Evolutionary conservation across 1,139 yeast genomes (phyloP).

Genomic region (Schwanniomyces etchellsii): DNA sequence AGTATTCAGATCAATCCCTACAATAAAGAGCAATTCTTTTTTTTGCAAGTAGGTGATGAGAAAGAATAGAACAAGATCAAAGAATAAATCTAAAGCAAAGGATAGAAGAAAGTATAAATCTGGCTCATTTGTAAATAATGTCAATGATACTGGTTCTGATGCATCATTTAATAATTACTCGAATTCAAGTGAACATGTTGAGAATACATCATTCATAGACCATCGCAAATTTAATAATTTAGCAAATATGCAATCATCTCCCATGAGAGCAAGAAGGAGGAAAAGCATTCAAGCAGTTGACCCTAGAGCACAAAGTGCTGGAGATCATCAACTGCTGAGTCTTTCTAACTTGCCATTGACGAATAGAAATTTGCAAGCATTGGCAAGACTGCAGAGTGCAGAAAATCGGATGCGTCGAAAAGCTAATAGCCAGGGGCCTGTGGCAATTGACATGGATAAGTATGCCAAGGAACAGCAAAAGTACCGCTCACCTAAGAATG

Average conservation of each 20-base stretch:
- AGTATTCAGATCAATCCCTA: too few relatives aligned
- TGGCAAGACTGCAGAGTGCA: constrained; percentile 7
- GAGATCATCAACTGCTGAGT: too few relatives aligned
- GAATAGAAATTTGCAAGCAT: constrained; percentile 28
- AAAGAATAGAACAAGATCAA: background rate
- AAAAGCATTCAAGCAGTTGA: constrained; percentile 7
- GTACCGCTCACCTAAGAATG: constrained; percentile 15
- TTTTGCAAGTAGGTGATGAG: background rate
- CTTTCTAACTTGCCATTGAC: constrained; percentile 33
- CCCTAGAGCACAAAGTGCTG: background rate
- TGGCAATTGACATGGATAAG: constrained; percentile 36
- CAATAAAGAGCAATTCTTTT: too few relatives aligned
- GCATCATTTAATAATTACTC: background rate
- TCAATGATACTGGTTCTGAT: too few relatives aligned
- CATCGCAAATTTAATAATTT: constrained; percentile 26
- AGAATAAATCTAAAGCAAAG: background rate
- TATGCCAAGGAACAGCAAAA: constrained; percentile 33
- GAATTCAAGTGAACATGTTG: background rate
- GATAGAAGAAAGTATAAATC: background rate
- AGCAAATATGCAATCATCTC: constrained; percentile 26
- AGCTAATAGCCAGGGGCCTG: constrained; percentile 11
- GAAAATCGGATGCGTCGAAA: background rate
- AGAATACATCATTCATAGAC: constrained; percentile 20
- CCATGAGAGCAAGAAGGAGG: constrained; percentile 28
- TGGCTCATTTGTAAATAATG: too few relatives aligned